These are phyloP conservation scores for Miscanthus lutarioriparius DNA, from an alignment of 176 grass and related monocot species.

Conservation along the genomic window DNA sequence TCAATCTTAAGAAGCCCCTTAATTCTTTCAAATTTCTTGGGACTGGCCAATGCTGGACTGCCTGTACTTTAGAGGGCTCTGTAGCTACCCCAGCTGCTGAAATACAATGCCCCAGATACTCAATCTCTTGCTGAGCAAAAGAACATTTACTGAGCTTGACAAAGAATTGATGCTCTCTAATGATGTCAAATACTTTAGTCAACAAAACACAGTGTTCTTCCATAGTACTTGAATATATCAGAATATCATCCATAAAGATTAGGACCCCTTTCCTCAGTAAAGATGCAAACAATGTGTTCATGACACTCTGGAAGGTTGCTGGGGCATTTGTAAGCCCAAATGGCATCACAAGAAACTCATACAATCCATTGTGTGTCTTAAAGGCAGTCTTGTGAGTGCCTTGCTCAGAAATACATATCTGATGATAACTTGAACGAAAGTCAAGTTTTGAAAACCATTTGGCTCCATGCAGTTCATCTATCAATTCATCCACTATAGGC, in stretches of 20 bases:
- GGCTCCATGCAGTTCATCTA: neutral
- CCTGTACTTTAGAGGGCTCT: neutral
- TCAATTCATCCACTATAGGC: neutral
- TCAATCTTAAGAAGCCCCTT: accelerated
- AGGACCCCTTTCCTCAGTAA: neutral
- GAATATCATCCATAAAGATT: neutral
- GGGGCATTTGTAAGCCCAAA: neutral
- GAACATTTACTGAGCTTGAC: neutral
- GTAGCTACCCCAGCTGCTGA: neutral
- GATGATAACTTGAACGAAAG: too few relatives aligned
- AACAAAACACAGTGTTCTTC: accelerated
- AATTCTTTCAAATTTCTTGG: accelerated
- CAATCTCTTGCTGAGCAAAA: neutral
- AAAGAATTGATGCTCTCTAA: too few relatives aligned
- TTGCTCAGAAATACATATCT: accelerated
- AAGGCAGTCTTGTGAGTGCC: neutral
- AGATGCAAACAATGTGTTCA: neutral
- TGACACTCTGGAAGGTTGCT: neutral
- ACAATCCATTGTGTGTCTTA: neutral
- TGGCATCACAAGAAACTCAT: neutral
- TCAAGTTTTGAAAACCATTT: neutral
- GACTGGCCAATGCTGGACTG: accelerated
- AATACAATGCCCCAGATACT: neutral
- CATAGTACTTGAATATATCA: neutral
- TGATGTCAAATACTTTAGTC: neutral